A percentile compares a stretch with the other conserved stretches of the same genome.
These are phyloP conservation scores for Paramyrothecium sp. DNA, from an alignment of 2,329 filamentous ascomycete genomes.

Conservation along the genomic window DNA sequence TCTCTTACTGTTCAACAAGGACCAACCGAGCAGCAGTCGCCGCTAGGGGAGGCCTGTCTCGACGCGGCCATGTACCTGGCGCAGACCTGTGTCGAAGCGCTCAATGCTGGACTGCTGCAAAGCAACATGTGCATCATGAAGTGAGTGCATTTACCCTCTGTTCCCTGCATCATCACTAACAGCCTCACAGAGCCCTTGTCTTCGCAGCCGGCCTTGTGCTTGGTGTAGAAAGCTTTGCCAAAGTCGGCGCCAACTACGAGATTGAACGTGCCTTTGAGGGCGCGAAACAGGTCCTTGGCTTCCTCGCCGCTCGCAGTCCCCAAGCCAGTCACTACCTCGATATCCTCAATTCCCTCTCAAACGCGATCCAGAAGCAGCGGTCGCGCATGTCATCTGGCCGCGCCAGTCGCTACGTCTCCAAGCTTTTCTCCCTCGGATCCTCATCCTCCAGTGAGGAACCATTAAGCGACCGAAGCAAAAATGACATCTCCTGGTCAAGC, in stretches of 20 bases:
- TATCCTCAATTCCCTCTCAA: conserved; percentile 47
- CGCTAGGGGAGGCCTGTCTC: conserved; percentile 51
- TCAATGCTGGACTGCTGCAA: conserved; percentile 40
- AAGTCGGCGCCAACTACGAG: conserved; percentile 40
- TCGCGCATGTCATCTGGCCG: background rate
- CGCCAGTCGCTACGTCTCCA: background rate
- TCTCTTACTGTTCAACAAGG: conserved; percentile 37
- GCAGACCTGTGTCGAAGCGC: conserved; percentile 50
- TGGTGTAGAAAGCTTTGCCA: conserved; percentile 54
- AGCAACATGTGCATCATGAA: conserved; percentile 60
- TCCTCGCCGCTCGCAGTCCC: conserved; percentile 46
- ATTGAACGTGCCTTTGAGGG: conserved; percentile 48
- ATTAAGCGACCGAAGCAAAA: too few relatives aligned
- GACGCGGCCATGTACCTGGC: conserved; percentile 55
- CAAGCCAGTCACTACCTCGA: conserved; percentile 58
- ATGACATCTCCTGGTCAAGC: too few relatives aligned
- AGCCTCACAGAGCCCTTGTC: conserved; percentile 41
- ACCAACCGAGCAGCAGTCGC: conserved; percentile 21
- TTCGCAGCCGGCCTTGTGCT: conserved; percentile 58
- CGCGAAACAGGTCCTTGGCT: conserved; percentile 47
- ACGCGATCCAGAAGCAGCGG: conserved; percentile 31
- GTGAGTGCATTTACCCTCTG: conserved; percentile 29
- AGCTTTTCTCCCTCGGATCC: background rate
- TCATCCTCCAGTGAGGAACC: too few relatives aligned
- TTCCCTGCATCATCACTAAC: background rate